Percentiles rank a stretch among this genome's conserved stretches.
Conservation (phyloP, 192 early-diverging fungal genomes). For the Podila horticola region DNA sequence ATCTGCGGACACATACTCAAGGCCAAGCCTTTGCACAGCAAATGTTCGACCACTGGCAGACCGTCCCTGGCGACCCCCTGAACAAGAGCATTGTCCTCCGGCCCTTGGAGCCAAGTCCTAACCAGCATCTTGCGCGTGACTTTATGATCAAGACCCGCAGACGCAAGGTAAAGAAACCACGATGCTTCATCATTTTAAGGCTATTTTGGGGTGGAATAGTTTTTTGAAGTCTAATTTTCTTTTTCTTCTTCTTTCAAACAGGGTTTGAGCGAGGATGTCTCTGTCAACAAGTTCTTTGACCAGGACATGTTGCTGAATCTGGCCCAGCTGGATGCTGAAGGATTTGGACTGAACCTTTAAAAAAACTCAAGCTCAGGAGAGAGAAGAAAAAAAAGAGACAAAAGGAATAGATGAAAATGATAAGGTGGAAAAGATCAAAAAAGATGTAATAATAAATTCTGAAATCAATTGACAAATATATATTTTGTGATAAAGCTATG, state of each 20-base stretch:
- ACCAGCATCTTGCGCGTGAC: constrained; percentile 92
- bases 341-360: constrained; percentile 44
- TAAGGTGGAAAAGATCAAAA: not conserved
- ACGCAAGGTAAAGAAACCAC: constrained; percentile 70
- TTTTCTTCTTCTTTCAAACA: constrained; percentile 10
- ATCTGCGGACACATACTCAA: constrained; percentile 94
- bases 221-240: not conserved
- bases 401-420: too few species aligned
- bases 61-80: constrained; percentile 97
- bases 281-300: constrained; percentile 76
- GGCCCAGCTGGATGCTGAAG: constrained; percentile 44
- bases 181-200: too few species aligned
- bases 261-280: constrained; percentile 84
- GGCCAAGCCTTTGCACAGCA: constrained; percentile 98
- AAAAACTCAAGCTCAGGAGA: not conserved
- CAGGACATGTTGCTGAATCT: constrained; percentile 48
- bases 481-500: constrained; percentile 4
- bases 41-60: constrained; percentile 98
- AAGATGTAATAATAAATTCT: not conserved
- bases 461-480: not conserved
- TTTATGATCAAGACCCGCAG: constrained; percentile 99
- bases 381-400: not conserved
- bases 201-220: too few species aligned
- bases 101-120: constrained; percentile 91
- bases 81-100: constrained; percentile 87